Evolutionary conservation across 768 basidiomycete genomes (phyloP), one percentile per base, ranked within the genome.

Genomic region (Suillus tomentosus): DNA sequence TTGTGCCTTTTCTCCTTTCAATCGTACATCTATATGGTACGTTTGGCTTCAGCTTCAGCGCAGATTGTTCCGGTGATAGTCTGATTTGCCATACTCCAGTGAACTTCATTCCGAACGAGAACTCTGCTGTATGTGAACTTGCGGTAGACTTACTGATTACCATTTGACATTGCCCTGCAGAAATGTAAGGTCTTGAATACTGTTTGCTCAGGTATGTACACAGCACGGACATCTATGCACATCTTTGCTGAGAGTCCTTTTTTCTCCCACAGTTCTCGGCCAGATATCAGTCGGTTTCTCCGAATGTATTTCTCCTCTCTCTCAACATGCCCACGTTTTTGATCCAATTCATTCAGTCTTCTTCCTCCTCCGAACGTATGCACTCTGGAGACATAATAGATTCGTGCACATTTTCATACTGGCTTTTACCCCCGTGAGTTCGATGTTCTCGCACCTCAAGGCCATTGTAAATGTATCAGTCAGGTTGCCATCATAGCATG

Each of bases 351-450:
- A 54, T n/a, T 2, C 11, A 54, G 53, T 11, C 19, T n/a, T 54
- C 27, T 58, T 58, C 15, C 6, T 42, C 27, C 57, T 58, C 24
- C 40, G 57, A 42, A 58, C 57, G 27, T 58, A 19, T 13, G 24
- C 40, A 6, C 57, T 58, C 40, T 58, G 57, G 57, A 31, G 27
- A 19, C 10, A 58, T 10, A 58, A 58, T 9, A 27, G 17, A 42
- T 31, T 42, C 11, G 24, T 42, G 40, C 40, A 31, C 40, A 10
- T 9, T 17, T 15, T 3, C 37, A 11, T 19, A 10, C 1, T 42
- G 39, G 4, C 10, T 22, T 9, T 24, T 5, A 27, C 3, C 17
- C 3, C 6, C 19, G 56, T 58, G 39, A 58, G 56, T 58, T 24
- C 24, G 9, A 58, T 42, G 5, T 11, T 17, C 57, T 27, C 10